phyloP scores from a whole-genome alignment of 2,329 filamentous ascomycete genomes.

The Aspergillus uvarum region DNA sequence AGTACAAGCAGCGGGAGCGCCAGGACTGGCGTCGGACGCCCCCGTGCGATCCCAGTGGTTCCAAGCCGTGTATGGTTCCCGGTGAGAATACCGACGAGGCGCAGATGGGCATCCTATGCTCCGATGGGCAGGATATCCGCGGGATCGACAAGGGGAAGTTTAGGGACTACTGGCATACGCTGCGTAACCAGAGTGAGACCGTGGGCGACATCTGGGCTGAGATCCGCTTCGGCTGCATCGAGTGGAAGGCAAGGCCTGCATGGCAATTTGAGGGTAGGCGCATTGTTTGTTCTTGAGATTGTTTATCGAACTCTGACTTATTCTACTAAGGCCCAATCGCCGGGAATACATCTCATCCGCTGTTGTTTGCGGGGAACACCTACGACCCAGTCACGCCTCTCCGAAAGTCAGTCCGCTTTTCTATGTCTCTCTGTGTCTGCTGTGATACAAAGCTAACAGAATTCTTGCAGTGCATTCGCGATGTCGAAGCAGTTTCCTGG shows the following conservation, averaged over 20 bases:
- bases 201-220: slow-evolving; percentile 2
- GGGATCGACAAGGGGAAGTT: slow-evolving; percentile 1
- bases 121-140: not conserved
- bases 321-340: not conserved
- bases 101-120: not conserved
- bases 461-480: not conserved
- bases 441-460: not conserved
- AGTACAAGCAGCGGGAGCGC: not conserved
- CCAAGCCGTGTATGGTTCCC: not conserved
- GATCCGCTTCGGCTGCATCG: slow-evolving; percentile 1
- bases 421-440: not conserved
- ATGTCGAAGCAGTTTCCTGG: not conserved
- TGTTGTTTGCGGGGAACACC: slow-evolving; percentile 5
- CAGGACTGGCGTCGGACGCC: not conserved
- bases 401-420: not conserved
- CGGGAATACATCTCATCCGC: slow-evolving; percentile 4
- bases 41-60: not conserved
- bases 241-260: not conserved
- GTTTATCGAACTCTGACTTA: not conserved
- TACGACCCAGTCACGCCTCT: slow-evolving; percentile 5
- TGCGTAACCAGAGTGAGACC: slow-evolving; percentile 2
- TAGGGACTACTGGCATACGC: slow-evolving; percentile 1
- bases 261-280: not conserved
- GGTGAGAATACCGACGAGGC: slow-evolving; percentile 3
- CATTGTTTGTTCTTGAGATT: not conserved